Evolutionary conservation across 345 rosid species (phyloP).

Genomic region (Brassica incana): DNA sequence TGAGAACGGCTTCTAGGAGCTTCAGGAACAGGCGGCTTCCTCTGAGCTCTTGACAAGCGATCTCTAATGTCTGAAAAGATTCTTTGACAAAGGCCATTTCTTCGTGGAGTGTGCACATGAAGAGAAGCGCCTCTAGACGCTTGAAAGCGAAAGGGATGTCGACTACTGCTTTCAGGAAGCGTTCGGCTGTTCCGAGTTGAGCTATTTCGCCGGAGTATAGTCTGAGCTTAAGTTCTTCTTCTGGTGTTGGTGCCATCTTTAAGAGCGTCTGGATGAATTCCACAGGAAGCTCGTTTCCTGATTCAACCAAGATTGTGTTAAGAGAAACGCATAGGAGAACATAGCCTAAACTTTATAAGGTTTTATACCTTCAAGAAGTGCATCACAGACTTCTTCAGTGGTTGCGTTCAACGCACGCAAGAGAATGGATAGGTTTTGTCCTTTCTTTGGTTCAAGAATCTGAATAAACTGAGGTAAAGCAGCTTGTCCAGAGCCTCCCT

Average conservation of each 20-base stretch:
- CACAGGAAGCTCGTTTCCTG: constrained; percentile 91
- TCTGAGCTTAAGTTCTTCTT: constrained; percentile 97
- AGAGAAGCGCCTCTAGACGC: constrained; percentile 79
- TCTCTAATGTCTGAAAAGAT: constrained; percentile 78
- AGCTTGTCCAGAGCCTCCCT: constrained; percentile 57
- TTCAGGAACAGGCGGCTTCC: constrained; percentile 86
- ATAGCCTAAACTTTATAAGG: too few relatives aligned
- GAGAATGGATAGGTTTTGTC: constrained; percentile 89
- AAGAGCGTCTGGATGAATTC: constrained; percentile 80
- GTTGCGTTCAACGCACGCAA: constrained; percentile 86
- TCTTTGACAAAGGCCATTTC: constrained; percentile 67
- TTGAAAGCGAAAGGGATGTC: constrained; percentile 86
- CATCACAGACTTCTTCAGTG: constrained; percentile 71
- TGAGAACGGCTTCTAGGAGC: constrained; percentile 97
- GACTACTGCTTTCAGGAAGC: constrained; percentile 82
- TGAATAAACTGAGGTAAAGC: constrained; percentile 58
- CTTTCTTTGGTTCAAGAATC: constrained; percentile 83
- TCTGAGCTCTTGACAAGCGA: constrained; percentile 85
- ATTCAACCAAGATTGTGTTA: constrained; percentile 37
- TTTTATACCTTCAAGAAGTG: constrained; percentile 85
- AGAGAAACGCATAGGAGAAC: constrained; percentile 26
- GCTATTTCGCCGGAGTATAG: constrained; percentile 70
- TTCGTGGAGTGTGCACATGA: constrained; percentile 85
- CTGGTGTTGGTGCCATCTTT: constrained; percentile 94
- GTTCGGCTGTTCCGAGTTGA: constrained; percentile 88